Conservation (phyloP, 2,329 filamentous ascomycete species). For the Phoma sp. region DNA sequence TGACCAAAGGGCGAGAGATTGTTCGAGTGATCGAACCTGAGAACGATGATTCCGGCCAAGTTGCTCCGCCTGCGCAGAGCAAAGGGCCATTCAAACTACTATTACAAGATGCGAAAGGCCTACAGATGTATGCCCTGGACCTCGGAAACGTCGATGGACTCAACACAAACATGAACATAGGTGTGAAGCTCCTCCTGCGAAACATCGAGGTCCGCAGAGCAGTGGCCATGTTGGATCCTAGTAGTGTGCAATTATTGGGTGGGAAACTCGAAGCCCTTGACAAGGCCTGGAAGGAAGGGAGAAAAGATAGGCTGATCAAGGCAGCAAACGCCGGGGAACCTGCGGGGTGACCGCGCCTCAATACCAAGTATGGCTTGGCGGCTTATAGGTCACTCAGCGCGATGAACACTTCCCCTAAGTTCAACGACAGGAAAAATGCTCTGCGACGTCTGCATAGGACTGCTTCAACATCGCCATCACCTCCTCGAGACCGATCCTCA, state of each 20-base stretch:
- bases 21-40: constrained; percentile 71
- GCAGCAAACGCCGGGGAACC: constrained; percentile 53
- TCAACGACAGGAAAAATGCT: too few relatives aligned
- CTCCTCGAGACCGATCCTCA: too few relatives aligned
- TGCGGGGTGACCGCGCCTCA: not conserved
- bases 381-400: too few relatives aligned
- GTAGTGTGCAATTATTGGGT: constrained; percentile 75
- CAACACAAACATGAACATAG: constrained; percentile 73
- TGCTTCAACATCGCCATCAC: too few relatives aligned
- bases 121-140: constrained; percentile 77
- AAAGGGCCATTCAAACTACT: constrained; percentile 79
- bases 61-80: constrained; percentile 36
- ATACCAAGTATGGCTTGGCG: too few relatives aligned
- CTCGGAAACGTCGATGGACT: constrained; percentile 70
- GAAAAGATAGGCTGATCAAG: constrained; percentile 73
- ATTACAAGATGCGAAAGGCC: constrained; percentile 76
- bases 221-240: constrained; percentile 77
- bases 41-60: constrained; percentile 47
- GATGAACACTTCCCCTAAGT: too few relatives aligned
- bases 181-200: constrained; percentile 79
- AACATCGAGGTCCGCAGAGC: constrained; percentile 75
- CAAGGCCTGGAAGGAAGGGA: constrained; percentile 74
- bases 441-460: too few relatives aligned
- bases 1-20: constrained; percentile 78
- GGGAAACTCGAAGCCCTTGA: constrained; percentile 87